Conservation (phyloP, 2,329 filamentous ascomycete genomes). For the Penicillium paneum region DNA sequence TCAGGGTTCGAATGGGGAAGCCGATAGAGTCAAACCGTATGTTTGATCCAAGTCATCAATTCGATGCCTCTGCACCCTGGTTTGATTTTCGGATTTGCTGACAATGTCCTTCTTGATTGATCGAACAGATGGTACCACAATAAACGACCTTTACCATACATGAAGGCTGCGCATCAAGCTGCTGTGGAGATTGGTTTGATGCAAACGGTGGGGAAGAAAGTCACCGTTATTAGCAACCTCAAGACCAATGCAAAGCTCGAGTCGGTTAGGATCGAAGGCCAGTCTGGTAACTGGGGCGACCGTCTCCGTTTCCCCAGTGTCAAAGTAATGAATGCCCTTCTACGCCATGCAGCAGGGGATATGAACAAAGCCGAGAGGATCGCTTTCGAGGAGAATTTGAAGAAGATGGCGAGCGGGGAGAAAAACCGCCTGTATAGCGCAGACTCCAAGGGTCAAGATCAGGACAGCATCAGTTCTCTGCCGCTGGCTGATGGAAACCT, state of each 20-base stretch:
- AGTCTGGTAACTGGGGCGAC: constrained; percentile 22
- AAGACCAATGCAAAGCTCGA: constrained; percentile 18
- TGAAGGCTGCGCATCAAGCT: constrained; percentile 51
- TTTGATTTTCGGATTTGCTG: neutral
- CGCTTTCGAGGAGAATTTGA: neutral
- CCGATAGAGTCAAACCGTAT: constrained; percentile 45
- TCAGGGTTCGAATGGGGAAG: constrained; percentile 31
- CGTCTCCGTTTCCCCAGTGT: constrained; percentile 33
- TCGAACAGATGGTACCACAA: constrained; percentile 15
- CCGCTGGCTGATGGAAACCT: constrained; percentile 56
- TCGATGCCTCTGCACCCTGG: neutral
- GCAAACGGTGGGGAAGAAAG: constrained; percentile 37
- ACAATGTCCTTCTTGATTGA: neutral
- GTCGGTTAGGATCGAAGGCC: constrained; percentile 31
- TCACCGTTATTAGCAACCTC: neutral
- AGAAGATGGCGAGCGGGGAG: neutral
- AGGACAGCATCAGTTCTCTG: constrained; percentile 33
- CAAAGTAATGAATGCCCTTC: constrained; percentile 30
- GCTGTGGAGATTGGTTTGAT: constrained; percentile 56
- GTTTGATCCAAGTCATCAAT: constrained; percentile 15
- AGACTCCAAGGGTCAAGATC: constrained; percentile 17
- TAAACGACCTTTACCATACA: neutral
- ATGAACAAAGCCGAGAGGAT: neutral
- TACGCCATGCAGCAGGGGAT: neutral
- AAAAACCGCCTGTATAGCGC: neutral